Evolutionary conservation across 2,329 filamentous ascomycete species (phyloP).

Genomic region (Elsinoe batatas): DNA sequence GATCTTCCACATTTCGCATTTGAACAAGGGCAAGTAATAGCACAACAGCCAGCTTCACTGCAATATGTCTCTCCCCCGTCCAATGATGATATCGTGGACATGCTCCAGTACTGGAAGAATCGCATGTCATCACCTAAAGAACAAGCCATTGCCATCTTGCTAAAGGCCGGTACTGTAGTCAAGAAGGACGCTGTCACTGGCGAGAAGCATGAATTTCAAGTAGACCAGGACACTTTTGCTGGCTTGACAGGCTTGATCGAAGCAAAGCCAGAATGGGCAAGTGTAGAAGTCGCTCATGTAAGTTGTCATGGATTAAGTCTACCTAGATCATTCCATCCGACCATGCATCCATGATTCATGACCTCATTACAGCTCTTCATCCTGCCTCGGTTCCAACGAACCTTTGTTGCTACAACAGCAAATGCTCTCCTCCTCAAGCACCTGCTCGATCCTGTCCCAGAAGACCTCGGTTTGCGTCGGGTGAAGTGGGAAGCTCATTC

Average conservation of each 20-base stretch:
- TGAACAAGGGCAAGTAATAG: not conserved
- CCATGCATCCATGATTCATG: not conserved
- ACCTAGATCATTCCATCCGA: not conserved
- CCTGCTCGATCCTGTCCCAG: not conserved
- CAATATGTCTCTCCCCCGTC: not conserved
- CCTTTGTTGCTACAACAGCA: not conserved
- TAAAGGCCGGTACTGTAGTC: not conserved
- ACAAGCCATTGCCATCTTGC: not conserved
- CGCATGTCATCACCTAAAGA: not conserved
- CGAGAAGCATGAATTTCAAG: not conserved
- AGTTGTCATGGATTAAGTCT: not conserved
- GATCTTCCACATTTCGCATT: not conserved
- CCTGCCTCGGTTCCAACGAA: not conserved
- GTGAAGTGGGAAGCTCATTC: not conserved
- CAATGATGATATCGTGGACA: not conserved
- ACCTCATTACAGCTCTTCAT: not conserved
- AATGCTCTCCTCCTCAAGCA: not conserved
- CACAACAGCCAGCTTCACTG: not conserved
- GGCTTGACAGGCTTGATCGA: not conserved
- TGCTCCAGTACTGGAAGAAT: not conserved
- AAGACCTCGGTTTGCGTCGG: not conserved
- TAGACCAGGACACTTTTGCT: not conserved
- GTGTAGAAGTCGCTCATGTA: constrained; percentile 4
- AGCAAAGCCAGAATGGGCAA: not conserved
- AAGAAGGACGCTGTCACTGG: not conserved